Conservation (phyloP, 2,329 filamentous ascomycete species). For the Fusarium sp. region DNA sequence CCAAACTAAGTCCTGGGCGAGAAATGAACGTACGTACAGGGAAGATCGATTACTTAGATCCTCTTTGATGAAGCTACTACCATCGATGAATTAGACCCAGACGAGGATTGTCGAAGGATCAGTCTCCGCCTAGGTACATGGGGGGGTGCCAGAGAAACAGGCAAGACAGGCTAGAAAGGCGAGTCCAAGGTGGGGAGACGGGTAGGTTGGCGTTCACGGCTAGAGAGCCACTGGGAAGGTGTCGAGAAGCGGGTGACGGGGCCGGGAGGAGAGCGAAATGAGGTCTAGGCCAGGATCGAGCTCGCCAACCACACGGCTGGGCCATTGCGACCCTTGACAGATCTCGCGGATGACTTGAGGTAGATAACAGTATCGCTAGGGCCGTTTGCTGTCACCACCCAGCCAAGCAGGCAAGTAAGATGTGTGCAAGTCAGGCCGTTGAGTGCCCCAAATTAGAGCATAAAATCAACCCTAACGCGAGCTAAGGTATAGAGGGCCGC, state of each 20-base stretch:
- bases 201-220: slow-evolving; percentile 38
- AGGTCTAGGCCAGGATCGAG: slow-evolving; percentile 39
- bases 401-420: slow-evolving; percentile 6
- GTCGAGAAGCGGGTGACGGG: slow-evolving; percentile 45
- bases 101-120: slow-evolving; percentile 44
- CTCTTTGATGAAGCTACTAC: slow-evolving; percentile 38
- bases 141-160: slow-evolving; percentile 35
- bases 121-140: slow-evolving; percentile 39
- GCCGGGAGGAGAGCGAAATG: slow-evolving; percentile 46
- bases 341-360: slow-evolving; percentile 38
- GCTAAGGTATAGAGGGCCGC: slow-evolving; percentile 38
- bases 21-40: slow-evolving; percentile 27
- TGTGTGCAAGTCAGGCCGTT: slow-evolving; percentile 12
- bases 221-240: slow-evolving; percentile 41
- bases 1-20: slow-evolving; percentile 18
- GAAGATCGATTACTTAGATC: slow-evolving; percentile 39
- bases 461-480: slow-evolving; percentile 12
- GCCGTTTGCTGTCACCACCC: slow-evolving; percentile 20
- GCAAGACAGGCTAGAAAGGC: slow-evolving; percentile 24
- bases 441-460: slow-evolving; percentile 24
- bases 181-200: slow-evolving; percentile 39
- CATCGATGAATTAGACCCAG: slow-evolving; percentile 43
- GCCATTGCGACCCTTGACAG: slow-evolving; percentile 42
- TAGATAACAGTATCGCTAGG: slow-evolving; percentile 36
- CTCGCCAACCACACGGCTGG: slow-evolving; percentile 44